A percentile compares a stretch with the other conserved stretches of the same genome.
phyloP scores from a whole-genome alignment of 768 basidiomycete genomes.

The Tulasnella calospora region DNA sequence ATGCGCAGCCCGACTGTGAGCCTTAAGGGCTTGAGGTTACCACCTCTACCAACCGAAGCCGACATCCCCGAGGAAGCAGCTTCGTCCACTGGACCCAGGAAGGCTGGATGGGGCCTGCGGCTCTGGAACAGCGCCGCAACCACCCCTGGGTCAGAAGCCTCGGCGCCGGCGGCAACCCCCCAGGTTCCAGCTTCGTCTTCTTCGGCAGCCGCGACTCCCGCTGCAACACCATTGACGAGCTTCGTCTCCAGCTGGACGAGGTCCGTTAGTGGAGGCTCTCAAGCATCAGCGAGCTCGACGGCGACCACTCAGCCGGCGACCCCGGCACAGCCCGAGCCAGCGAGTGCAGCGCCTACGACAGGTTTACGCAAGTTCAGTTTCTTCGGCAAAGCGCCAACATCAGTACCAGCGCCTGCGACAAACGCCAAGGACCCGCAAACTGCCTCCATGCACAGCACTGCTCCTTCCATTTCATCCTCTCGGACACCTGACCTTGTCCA shows the following conservation, averaged over 20 bases:
- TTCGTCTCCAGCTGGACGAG: slow-evolving; percentile 27
- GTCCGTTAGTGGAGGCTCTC: slow-evolving; percentile 7
- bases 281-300: background rate
- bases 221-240: slow-evolving; percentile 10
- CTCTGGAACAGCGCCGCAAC: slow-evolving; percentile 30
- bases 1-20: slow-evolving; percentile 15
- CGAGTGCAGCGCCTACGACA: background rate
- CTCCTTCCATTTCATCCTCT: background rate
- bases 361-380: slow-evolving; percentile 24
- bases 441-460: background rate
- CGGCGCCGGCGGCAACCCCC: slow-evolving; percentile 3
- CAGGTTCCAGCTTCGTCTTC: background rate
- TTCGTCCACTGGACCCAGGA: slow-evolving; percentile 3
- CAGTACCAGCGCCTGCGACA: background rate
- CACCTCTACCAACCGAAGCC: slow-evolving; percentile 32
- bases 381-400: background rate
- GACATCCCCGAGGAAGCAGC: slow-evolving; percentile 24
- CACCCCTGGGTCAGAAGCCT: slow-evolving; percentile 7
- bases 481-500: background rate
- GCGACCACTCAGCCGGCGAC: background rate
- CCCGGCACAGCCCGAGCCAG: background rate
- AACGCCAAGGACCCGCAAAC: background rate
- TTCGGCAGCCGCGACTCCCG: background rate
- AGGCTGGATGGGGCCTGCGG: slow-evolving; percentile 27
- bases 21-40: slow-evolving; percentile 28